Conservation (phyloP, 1,139 yeast genomes). For the Wickerhamomyces sp. region DNA sequence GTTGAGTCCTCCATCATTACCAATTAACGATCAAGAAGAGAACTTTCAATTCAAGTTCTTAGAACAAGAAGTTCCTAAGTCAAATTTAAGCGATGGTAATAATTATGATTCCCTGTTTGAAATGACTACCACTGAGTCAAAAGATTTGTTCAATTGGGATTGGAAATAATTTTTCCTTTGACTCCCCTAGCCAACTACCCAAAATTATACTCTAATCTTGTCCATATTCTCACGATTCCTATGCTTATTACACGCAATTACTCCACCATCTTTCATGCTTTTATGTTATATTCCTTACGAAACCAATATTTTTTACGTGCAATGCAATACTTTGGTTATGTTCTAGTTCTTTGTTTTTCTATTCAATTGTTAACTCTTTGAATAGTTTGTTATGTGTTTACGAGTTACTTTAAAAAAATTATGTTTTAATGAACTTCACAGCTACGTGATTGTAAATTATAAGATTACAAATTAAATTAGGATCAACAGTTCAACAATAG, state of each 20-base stretch:
- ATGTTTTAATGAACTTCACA: background rate
- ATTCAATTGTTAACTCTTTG: background rate
- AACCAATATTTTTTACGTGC: too few relatives aligned
- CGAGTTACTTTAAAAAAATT: background rate
- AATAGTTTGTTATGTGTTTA: background rate
- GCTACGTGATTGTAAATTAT: too few relatives aligned
- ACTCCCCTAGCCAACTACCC: too few relatives aligned
- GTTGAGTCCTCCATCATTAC: slow-evolving; percentile 12
- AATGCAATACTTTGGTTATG: too few relatives aligned
- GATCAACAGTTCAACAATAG: too few relatives aligned
- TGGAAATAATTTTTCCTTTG: background rate
- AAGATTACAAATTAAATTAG: too few relatives aligned
- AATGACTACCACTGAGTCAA: slow-evolving; percentile 5
- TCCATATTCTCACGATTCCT: background rate
- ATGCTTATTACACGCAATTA: background rate
- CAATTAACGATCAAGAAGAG: slow-evolving; percentile 6
- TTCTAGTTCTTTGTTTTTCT: background rate
- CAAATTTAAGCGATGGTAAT: slow-evolving; percentile 5
- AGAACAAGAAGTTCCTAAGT: slow-evolving; percentile 12
- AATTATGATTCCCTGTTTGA: slow-evolving; percentile 15
- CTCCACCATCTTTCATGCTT: slow-evolving; percentile 2
- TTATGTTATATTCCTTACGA: background rate
- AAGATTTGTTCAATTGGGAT: slow-evolving; percentile 15
- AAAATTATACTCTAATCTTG: background rate
- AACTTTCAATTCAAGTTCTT: slow-evolving; percentile 21